Conservation (phyloP, 208 protist species). For the Leishmania lainsoni region DNA sequence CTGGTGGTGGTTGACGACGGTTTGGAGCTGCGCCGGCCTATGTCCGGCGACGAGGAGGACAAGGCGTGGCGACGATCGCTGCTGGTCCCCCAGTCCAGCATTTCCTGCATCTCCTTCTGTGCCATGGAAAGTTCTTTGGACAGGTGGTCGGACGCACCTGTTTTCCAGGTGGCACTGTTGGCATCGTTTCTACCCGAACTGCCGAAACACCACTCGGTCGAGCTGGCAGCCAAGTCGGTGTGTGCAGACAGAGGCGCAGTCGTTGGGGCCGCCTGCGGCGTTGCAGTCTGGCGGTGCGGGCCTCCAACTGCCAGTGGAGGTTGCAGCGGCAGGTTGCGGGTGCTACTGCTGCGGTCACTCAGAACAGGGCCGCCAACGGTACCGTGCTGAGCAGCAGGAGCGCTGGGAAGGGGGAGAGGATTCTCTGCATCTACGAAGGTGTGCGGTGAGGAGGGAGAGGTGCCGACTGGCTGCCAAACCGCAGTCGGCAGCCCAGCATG, state of each 20-base stretch:
- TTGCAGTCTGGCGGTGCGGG: conserved; percentile 13
- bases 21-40: conserved; percentile 5
- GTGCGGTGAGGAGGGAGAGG: neutral
- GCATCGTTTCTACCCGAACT: conserved; percentile 12
- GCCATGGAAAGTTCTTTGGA: conserved; percentile 33
- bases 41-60: conserved; percentile 7
- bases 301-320: neutral
- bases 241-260: neutral
- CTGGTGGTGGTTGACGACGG: neutral
- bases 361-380: neutral
- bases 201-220: conserved; percentile 23
- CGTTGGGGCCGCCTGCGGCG: conserved; percentile 3
- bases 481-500: neutral
- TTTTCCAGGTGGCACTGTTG: conserved; percentile 15
- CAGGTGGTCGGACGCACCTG: conserved; percentile 6
- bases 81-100: conserved; percentile 29
- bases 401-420: neutral
- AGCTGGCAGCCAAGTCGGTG: neutral
- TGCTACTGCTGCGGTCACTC: conserved; percentile 5
- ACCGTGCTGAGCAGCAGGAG: neutral
- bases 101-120: conserved; percentile 33
- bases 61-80: conserved; percentile 10
- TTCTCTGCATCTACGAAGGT: neutral
- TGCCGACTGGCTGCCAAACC: neutral
- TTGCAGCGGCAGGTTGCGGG: no score